Percentiles rank a stretch among this genome's conserved stretches.
Evolutionary conservation across 306 rosid species (phyloP).

Genomic region (Quercus parvula): DNA sequence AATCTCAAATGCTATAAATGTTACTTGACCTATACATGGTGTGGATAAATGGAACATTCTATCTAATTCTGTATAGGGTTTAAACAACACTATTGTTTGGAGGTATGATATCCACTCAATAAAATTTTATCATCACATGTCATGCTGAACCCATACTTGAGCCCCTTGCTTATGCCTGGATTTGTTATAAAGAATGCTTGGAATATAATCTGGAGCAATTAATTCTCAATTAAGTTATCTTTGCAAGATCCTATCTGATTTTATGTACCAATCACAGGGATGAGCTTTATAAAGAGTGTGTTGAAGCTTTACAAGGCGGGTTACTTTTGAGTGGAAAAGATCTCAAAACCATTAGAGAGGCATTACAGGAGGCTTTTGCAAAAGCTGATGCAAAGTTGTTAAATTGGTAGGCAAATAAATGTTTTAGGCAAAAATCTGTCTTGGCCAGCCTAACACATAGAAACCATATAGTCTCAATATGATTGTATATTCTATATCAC

Average conservation of each 20-base stretch:
- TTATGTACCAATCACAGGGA: slow-evolving; percentile 51
- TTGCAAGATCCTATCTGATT: slow-evolving; percentile 18
- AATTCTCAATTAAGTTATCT: neutral
- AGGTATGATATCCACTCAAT: neutral
- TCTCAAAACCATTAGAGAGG: slow-evolving; percentile 55
- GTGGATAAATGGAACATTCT: neutral
- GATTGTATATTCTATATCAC: slow-evolving; percentile 32
- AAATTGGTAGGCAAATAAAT: slow-evolving; percentile 50
- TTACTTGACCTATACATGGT: neutral
- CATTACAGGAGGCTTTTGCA: slow-evolving; percentile 67
- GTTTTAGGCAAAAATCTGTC: neutral
- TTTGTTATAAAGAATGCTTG: neutral
- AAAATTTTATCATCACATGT: neutral
- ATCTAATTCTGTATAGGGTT: neutral
- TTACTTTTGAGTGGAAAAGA: slow-evolving; percentile 54
- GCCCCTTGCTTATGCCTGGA: neutral
- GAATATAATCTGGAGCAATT: neutral
- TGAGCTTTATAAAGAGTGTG: slow-evolving; percentile 86
- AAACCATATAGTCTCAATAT: slow-evolving; percentile 14
- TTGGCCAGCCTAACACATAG: neutral
- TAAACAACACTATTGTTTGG: neutral
- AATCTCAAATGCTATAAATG: neutral
- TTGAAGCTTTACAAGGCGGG: slow-evolving; percentile 78
- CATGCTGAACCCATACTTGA: neutral
- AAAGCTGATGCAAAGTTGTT: slow-evolving; percentile 61